Evolutionary conservation across 805 yeast genomes (phyloP).

Genomic region (Saccharomyces paradoxus): DNA sequence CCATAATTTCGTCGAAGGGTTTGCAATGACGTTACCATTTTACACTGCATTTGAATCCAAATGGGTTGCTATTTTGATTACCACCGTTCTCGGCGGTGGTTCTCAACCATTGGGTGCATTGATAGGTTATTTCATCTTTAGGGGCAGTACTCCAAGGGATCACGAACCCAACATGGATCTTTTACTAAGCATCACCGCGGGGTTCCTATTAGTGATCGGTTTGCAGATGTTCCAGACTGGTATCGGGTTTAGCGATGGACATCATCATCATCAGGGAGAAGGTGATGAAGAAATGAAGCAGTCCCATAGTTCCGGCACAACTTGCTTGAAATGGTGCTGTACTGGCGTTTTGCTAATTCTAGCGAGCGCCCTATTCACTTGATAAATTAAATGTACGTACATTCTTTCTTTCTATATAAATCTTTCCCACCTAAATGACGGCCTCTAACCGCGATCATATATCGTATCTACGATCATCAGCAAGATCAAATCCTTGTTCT

Average conservation of each 20-base stretch:
- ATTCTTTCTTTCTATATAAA: background rate
- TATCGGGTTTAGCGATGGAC: slow-evolving; percentile 68
- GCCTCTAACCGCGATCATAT: background rate
- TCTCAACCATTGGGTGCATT: slow-evolving; percentile 89
- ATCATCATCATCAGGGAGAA: slow-evolving; percentile 32
- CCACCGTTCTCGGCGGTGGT: slow-evolving; percentile 67
- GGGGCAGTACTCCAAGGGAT: slow-evolving; percentile 31
- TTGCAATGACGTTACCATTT: slow-evolving; percentile 84
- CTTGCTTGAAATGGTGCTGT: slow-evolving; percentile 31
- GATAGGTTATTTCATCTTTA: slow-evolving; percentile 49
- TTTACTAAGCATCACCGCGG: slow-evolving; percentile 67
- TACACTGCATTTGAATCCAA: slow-evolving; percentile 66
- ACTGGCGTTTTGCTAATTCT: slow-evolving; percentile 27
- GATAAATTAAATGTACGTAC: background rate
- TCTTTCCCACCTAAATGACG: background rate
- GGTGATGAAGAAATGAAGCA: slow-evolving; percentile 17
- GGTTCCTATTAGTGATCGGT: slow-evolving; percentile 75
- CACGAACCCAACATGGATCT: slow-evolving; percentile 32
- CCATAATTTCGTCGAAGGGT: slow-evolving; percentile 91
- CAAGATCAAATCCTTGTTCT: background rate
- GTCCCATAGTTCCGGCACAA: slow-evolving; percentile 28
- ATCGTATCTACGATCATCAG: background rate
- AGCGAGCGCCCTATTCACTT: slow-evolving; percentile 19
- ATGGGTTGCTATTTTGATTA: slow-evolving; percentile 51
- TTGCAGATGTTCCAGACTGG: slow-evolving; percentile 83